Evolutionary conservation across 768 basidiomycete genomes (phyloP), one percentile per base, ranked within the genome.

Genomic region (Auriscalpium vulgare): DNA sequence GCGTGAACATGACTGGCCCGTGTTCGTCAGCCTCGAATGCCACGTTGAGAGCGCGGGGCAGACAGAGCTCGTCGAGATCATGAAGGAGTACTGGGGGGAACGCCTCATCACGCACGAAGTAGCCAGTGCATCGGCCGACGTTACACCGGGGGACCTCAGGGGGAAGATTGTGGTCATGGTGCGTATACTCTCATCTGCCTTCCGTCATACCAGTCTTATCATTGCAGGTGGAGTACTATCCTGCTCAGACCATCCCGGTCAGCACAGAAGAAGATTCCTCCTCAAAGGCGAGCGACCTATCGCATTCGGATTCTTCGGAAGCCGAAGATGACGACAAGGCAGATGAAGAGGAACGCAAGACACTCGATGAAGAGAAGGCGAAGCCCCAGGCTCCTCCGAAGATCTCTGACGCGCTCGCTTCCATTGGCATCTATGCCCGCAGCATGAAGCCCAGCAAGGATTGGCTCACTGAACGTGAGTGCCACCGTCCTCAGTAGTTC

Each of bases 151-250:
- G 10, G 72, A 78, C 56, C 67, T 84, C 21, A 74, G 62, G 60
- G 83, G 83, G 8, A 71, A 75, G 53, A 81, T 87, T 53, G 43
- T 85, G 2, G 68, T 84, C 13, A 84, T 85, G 82, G 84, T 81
- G 56, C 17, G 71, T 21, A 11, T 14, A 8, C 3, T 43, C 3
- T 17, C 17, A 43, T 43, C 29, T 43, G 40, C 29, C 23, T 34
- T 16, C 23, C 9, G 19, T 11, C 40, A 14, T 14, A 43, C 35
- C n/a, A 10, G 34, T 3, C 19, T 40, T 17, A n/a, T 21, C 47
- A 37, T 34, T 51, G 10, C 19, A 59, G 59, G 58, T 63, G 16
- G 63, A 63, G 37, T 62, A 61, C 47, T 65, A 61, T 47, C 59
- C 61, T 6, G 14, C 53, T 16, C 46, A 50, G 34, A 38, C 17